A percentile compares a stretch with the other conserved stretches of the same genome.
Evolutionary conservation across 345 rosid genomes (phyloP).

Genomic region (Pugionium dolabratum): DNA sequence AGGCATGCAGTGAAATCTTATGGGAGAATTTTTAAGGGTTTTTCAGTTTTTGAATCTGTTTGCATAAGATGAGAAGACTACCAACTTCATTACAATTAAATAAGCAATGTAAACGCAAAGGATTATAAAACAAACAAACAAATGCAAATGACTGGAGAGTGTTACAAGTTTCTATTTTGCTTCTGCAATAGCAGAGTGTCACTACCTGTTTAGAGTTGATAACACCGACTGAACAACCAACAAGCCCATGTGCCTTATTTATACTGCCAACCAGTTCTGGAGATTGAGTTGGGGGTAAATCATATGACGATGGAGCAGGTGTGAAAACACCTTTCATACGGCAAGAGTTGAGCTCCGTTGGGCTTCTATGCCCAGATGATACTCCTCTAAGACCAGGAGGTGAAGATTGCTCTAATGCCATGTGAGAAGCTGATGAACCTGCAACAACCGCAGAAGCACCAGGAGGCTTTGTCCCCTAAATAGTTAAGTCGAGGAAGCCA

Average conservation of each 20-base stretch:
- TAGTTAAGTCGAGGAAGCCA: conserved; percentile 18
- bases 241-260: conserved; percentile 53
- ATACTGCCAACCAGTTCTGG: conserved; percentile 58
- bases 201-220: conserved; percentile 75
- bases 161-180: too few relatives aligned
- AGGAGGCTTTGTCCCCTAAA: conserved; percentile 73
- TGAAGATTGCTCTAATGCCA: conserved; percentile 64
- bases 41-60: not conserved
- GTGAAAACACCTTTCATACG: conserved; percentile 75
- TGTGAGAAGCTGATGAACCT: conserved; percentile 61
- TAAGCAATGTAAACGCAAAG: too few relatives aligned
- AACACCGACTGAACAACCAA: conserved; percentile 51
- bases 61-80: too few relatives aligned
- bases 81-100: too few relatives aligned
- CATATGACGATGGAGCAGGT: conserved; percentile 68
- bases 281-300: conserved; percentile 56
- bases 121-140: too few relatives aligned
- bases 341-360: conserved; percentile 68
- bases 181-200: too few relatives aligned
- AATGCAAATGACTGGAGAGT: too few relatives aligned
- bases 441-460: conserved; percentile 53
- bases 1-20: conserved; percentile 22
- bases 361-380: conserved; percentile 57
- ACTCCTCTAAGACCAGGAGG: conserved; percentile 61
- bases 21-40: not conserved